These are phyloP conservation scores for Fusarium sp. DNA, from an alignment of 2,329 filamentous ascomycete species.

Conservation along the genomic window DNA sequence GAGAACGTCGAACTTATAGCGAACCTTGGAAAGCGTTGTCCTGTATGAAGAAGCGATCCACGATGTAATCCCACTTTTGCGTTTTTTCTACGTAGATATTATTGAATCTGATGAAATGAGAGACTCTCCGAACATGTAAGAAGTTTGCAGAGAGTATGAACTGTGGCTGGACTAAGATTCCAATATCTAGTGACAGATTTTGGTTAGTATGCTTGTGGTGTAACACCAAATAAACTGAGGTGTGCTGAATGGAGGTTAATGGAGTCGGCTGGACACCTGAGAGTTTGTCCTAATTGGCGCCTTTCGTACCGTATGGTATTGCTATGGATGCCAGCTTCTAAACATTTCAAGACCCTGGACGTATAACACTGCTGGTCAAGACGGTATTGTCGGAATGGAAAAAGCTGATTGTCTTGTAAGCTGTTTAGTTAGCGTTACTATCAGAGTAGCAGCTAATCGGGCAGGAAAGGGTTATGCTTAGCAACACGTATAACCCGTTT, in stretches of 20 bases:
- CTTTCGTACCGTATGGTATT: conserved; percentile 6
- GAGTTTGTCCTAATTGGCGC: conserved; percentile 5
- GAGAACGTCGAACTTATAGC: conserved; percentile 4
- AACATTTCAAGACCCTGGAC: conserved; percentile 1
- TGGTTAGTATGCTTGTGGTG: conserved; percentile 6
- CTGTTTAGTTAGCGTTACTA: conserved; percentile 8
- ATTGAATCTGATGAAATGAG: conserved; percentile 5
- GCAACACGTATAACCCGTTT: conserved; percentile 6
- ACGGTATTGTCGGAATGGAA: conserved; percentile 6
- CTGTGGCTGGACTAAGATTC: conserved; percentile 5
- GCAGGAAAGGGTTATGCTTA: conserved; percentile 3
- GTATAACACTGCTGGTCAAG: conserved; percentile 3
- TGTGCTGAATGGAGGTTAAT: conserved; percentile 7
- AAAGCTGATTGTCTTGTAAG: conserved; percentile 9
- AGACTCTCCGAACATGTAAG: conserved; percentile 7
- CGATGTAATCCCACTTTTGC: conserved; percentile 7
- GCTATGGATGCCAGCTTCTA: conserved; percentile 5
- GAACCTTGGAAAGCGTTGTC: conserved; percentile 7
- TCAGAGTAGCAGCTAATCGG: conserved; percentile 6
- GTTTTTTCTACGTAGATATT: conserved; percentile 7
- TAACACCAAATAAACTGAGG: conserved; percentile 7
- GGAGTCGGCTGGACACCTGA: conserved; percentile 6
- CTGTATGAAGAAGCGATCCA: conserved; percentile 6
- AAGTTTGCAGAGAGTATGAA: conserved; percentile 5
- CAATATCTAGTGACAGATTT: conserved; percentile 6